These are phyloP conservation scores for Chalara sp. DNA, from an alignment of 2,329 filamentous ascomycete genomes.

Conservation along the genomic window DNA sequence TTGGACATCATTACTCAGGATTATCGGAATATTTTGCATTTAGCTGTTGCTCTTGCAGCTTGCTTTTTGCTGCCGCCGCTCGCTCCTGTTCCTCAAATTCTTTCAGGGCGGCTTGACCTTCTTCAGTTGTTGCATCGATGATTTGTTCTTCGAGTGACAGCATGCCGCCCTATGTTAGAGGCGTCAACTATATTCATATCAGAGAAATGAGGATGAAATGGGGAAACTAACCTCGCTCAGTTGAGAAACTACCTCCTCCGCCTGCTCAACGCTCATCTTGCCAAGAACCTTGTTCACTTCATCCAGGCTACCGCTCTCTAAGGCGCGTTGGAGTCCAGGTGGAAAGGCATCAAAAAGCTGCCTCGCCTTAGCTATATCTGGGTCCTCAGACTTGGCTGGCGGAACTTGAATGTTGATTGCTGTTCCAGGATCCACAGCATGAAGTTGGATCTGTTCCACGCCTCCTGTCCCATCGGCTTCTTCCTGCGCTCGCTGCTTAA, in stretches of 20 bases:
- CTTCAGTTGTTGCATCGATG: conserved; percentile 88
- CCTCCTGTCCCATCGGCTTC: conserved; percentile 49
- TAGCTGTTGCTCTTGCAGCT: conserved; percentile 6
- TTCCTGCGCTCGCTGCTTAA: conserved; percentile 44
- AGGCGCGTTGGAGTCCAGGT: conserved; percentile 70
- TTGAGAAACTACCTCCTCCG: conserved; percentile 76
- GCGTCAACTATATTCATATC: neutral
- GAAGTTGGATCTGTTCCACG: conserved; percentile 94
- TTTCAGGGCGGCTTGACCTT: conserved; percentile 71
- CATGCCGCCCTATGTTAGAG: conserved; percentile 61
- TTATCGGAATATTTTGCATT: conserved; percentile 26
- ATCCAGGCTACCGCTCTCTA: conserved; percentile 85
- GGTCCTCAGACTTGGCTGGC: conserved; percentile 57
- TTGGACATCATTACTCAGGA: conserved; percentile 23
- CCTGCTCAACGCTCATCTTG: conserved; percentile 82
- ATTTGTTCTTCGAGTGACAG: conserved; percentile 87
- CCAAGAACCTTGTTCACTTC: conserved; percentile 82
- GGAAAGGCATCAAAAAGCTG: conserved; percentile 79
- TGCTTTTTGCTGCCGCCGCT: conserved; percentile 12
- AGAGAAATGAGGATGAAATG: neutral
- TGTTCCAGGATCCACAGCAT: conserved; percentile 89
- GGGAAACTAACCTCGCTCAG: conserved; percentile 55
- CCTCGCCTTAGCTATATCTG: conserved; percentile 56
- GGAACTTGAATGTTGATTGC: conserved; percentile 86
- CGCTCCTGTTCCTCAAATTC: conserved; percentile 59